phyloP scores from a whole-genome alignment of 2,329 filamentous ascomycete genomes.

The Calonectria pauciramosa region DNA sequence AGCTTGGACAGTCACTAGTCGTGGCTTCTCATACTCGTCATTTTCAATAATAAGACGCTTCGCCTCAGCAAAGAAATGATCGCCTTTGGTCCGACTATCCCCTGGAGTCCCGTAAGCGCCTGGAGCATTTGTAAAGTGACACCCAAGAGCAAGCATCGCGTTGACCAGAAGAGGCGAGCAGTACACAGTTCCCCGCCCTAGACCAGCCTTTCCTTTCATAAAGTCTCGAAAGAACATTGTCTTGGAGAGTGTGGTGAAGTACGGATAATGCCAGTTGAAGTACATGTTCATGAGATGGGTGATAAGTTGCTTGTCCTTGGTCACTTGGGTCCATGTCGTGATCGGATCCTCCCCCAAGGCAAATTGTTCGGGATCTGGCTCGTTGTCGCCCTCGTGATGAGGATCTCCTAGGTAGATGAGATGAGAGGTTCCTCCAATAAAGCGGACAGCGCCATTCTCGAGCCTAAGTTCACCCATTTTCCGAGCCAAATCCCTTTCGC shows the following conservation, averaged over 20 bases:
- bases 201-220: constrained; percentile 73
- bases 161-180: constrained; percentile 94
- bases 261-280: constrained; percentile 97
- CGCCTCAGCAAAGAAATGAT: constrained; percentile 96
- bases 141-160: constrained; percentile 91
- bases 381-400: constrained; percentile 52
- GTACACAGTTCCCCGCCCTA: constrained; percentile 74
- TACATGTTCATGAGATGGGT: constrained; percentile 96
- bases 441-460: constrained; percentile 89
- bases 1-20: constrained; percentile 91
- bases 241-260: constrained; percentile 92
- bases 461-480: constrained; percentile 94
- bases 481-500: constrained; percentile 86
- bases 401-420: constrained; percentile 82
- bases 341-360: constrained; percentile 75
- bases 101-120: constrained; percentile 79
- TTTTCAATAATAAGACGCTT: constrained; percentile 91
- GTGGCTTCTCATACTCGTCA: constrained; percentile 92
- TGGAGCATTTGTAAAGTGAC: constrained; percentile 87
- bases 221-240: constrained; percentile 91
- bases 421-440: constrained; percentile 95
- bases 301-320: constrained; percentile 82
- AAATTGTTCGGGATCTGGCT: constrained; percentile 61
- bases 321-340: constrained; percentile 90
- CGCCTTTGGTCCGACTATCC: constrained; percentile 88